A percentile compares a stretch with the other conserved stretches of the same genome.
These are phyloP conservation scores for Suillus subluteus DNA, from an alignment of 768 basidiomycete genomes.

Conservation along the genomic window DNA sequence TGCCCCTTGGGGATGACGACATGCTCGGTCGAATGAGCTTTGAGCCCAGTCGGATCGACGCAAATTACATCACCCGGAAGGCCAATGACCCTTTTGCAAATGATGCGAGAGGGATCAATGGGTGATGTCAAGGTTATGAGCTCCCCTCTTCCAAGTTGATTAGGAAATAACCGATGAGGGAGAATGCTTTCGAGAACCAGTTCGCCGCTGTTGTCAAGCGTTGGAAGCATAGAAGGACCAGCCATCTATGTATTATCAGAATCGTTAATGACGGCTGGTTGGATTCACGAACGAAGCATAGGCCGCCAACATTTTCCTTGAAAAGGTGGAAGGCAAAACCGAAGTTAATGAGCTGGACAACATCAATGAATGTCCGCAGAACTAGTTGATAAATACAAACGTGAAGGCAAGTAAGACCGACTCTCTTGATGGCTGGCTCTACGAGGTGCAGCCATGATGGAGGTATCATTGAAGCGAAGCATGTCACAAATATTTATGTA, in stretches of 20 bases:
- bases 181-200: slow-evolving; percentile 64
- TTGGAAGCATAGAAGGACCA: slow-evolving; percentile 85
- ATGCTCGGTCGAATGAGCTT: slow-evolving; percentile 69
- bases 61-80: slow-evolving; percentile 89
- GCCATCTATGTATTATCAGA: slow-evolving; percentile 47
- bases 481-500: not conserved
- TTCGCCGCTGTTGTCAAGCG: slow-evolving; percentile 62
- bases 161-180: slow-evolving; percentile 53
- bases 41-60: slow-evolving; percentile 79
- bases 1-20: slow-evolving; percentile 83
- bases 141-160: slow-evolving; percentile 69
- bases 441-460: slow-evolving; percentile 17
- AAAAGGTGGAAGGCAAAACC: slow-evolving; percentile 65
- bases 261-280: slow-evolving; percentile 1
- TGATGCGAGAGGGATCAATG: slow-evolving; percentile 59
- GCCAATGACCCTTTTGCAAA: slow-evolving; percentile 91
- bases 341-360: slow-evolving; percentile 53
- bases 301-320: slow-evolving; percentile 59
- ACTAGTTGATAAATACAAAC: slow-evolving; percentile 19
- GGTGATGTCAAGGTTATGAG: slow-evolving; percentile 76
- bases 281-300: slow-evolving; percentile 48
- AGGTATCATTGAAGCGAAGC: slow-evolving; percentile 18
- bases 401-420: slow-evolving; percentile 32
- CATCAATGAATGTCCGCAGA: slow-evolving; percentile 9
- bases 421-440: slow-evolving; percentile 20